phyloP scores from a whole-genome alignment of 495 filamentous ascomycete genomes.

The Immersiella caudata region DNA sequence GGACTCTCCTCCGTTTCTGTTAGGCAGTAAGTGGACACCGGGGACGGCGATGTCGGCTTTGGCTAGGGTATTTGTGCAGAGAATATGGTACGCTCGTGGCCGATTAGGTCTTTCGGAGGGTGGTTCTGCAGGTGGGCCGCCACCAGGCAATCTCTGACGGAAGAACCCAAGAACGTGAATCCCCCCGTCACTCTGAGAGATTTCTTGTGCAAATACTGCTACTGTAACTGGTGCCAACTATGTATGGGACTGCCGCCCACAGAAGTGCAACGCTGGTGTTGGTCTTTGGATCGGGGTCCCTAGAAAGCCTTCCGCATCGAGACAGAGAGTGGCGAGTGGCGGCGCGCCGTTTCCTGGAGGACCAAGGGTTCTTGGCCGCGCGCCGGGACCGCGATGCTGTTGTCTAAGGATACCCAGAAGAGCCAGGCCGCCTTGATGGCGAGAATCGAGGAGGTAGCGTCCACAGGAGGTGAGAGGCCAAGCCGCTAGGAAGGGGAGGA shows the following conservation, averaged over 20 bases:
- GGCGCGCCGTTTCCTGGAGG: constrained; percentile 3
- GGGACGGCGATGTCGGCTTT: constrained; percentile 28
- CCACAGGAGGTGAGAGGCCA: not conserved
- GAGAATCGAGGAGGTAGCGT: not conserved
- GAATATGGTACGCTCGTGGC: constrained; percentile 27
- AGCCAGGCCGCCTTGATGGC: not conserved
- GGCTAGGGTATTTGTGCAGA: constrained; percentile 15
- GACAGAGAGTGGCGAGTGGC: constrained; percentile 30
- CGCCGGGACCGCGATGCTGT: not conserved
- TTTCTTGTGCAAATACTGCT: constrained; percentile 13
- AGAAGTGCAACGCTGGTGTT: constrained; percentile 7
- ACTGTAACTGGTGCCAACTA: constrained; percentile 20
- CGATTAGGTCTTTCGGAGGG: constrained; percentile 28
- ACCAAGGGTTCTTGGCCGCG: constrained; percentile 6
- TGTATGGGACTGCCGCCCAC: constrained; percentile 20
- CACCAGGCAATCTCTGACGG: constrained; percentile 30
- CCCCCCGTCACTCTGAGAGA: constrained; percentile 23
- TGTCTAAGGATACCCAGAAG: not conserved
- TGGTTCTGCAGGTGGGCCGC: constrained; percentile 36
- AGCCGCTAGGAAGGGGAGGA: not conserved
- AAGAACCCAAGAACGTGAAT: constrained; percentile 25
- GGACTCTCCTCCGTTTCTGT: constrained; percentile 6
- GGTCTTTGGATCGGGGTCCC: constrained; percentile 2
- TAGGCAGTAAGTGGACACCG: constrained; percentile 15
- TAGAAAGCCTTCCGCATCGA: not conserved